Conservation (phyloP, 805 yeast species). For the Starmerella gropengiesseri region DNA sequence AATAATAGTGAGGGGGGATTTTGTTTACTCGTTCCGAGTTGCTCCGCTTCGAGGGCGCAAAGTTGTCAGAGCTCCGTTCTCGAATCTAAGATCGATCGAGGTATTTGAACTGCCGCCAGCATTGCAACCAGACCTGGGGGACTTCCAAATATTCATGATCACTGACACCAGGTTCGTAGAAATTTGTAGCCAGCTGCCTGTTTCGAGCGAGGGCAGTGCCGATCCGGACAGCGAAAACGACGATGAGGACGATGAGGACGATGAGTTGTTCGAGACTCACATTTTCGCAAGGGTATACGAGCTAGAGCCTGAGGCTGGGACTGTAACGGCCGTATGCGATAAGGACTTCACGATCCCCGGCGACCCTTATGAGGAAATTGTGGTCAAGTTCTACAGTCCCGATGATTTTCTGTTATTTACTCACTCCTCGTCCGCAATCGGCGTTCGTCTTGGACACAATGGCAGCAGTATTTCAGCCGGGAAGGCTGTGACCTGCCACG, state of each 20-base stretch:
- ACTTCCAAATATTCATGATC: constrained; percentile 1
- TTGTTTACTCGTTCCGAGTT: neutral
- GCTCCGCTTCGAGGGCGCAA: neutral
- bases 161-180: constrained; percentile 2
- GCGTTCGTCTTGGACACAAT: neutral
- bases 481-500: neutral
- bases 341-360: constrained; percentile 2
- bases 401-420: constrained; percentile 1
- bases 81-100: neutral
- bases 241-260: constrained; percentile 1
- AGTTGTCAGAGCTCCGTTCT: neutral
- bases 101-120: neutral
- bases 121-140: neutral
- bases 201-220: neutral
- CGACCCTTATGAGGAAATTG: constrained; percentile 14
- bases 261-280: neutral
- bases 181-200: neutral
- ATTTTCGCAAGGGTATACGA: constrained; percentile 1
- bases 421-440: constrained; percentile 1
- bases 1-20: neutral
- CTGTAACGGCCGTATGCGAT: neutral
- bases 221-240: neutral
- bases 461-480: neutral
- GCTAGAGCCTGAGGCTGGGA: neutral
- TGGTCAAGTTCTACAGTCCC: constrained; percentile 5